Percentiles rank a stretch among this genome's conserved stretches.
Conservation (phyloP, 345 rosid genomes). For the Chamaenerion angustifolium region DNA sequence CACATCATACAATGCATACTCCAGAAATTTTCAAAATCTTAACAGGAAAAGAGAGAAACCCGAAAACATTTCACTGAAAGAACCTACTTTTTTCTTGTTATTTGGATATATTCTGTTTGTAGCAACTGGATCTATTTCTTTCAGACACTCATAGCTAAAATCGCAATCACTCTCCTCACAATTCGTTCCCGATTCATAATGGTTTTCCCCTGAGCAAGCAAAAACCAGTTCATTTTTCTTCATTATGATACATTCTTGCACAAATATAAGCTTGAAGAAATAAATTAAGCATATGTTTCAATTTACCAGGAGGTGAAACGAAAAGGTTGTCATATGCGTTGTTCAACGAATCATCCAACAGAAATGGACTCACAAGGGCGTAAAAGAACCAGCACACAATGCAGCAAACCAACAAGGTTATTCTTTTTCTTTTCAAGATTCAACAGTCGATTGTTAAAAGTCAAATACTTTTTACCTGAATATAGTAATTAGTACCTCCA, state of each 20-base stretch:
- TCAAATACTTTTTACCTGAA: constrained; percentile 42
- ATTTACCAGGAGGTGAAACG: constrained; percentile 33
- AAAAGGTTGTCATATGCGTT: constrained; percentile 18
- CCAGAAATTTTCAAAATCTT: no score
- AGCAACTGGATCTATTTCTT: constrained; percentile 74
- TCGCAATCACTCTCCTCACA: constrained; percentile 15
- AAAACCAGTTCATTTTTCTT: no score
- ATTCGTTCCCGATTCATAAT: constrained; percentile 15
- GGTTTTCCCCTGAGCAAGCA: constrained; percentile 21
- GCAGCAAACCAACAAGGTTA: neutral
- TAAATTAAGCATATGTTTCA: neutral
- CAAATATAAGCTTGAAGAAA: neutral
- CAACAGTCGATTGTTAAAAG: neutral
- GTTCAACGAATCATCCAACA: constrained; percentile 48
- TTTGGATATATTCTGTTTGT: constrained; percentile 88
- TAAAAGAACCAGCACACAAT: constrained; percentile 10
- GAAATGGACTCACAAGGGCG: constrained; percentile 83
- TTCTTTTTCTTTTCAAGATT: neutral
- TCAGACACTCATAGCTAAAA: constrained; percentile 44
- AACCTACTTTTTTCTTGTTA: constrained; percentile 69
- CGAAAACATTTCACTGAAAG: no score
- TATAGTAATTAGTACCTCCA: constrained; percentile 90
- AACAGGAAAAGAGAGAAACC: neutral
- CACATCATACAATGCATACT: no score
- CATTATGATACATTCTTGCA: no score